These are phyloP conservation scores for Ophiostoma sp. DNA, from an alignment of 2,329 filamentous ascomycete genomes.

Conservation along the genomic window DNA sequence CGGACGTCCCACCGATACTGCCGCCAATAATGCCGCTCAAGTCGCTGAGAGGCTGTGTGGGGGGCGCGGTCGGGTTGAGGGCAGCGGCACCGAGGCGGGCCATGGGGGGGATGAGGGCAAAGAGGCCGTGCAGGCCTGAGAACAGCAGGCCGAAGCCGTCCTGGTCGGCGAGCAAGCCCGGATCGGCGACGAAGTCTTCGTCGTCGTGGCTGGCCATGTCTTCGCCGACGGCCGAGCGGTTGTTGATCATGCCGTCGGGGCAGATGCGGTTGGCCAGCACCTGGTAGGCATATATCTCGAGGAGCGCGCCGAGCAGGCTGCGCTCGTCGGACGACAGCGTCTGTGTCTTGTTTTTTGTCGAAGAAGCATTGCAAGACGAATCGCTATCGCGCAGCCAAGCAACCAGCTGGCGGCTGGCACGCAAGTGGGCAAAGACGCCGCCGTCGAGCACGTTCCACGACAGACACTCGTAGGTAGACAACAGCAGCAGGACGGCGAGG, in stretches of 20 bases:
- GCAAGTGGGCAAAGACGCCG: slow-evolving; percentile 27
- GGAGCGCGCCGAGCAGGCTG: slow-evolving; percentile 24
- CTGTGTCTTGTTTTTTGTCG: background rate
- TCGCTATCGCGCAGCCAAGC: slow-evolving; percentile 29
- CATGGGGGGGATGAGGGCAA: slow-evolving; percentile 26
- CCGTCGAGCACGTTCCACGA: slow-evolving; percentile 26
- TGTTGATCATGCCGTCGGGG: slow-evolving; percentile 22
- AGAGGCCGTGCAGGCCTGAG: slow-evolving; percentile 26
- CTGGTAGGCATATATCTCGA: slow-evolving; percentile 28
- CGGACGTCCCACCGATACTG: background rate
- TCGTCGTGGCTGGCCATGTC: slow-evolving; percentile 21
- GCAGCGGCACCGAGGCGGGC: slow-evolving; percentile 22
- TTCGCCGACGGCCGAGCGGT: slow-evolving; percentile 17
- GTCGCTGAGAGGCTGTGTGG: background rate
- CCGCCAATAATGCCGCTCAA: background rate
- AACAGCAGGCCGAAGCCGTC: slow-evolving; percentile 27
- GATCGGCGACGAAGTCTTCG: slow-evolving; percentile 27
- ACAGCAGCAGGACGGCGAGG: slow-evolving; percentile 25
- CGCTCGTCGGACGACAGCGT: slow-evolving; percentile 22
- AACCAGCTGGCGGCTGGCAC: slow-evolving; percentile 28
- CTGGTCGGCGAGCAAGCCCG: slow-evolving; percentile 23
- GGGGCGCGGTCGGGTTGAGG: background rate
- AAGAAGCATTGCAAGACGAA: slow-evolving; percentile 8
- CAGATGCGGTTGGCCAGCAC: slow-evolving; percentile 25
- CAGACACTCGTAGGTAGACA: slow-evolving; percentile 26